Percentiles rank a stretch among this genome's conserved stretches.
phyloP scores from a whole-genome alignment of 2,329 filamentous ascomycete genomes.

The Penicillium freii region DNA sequence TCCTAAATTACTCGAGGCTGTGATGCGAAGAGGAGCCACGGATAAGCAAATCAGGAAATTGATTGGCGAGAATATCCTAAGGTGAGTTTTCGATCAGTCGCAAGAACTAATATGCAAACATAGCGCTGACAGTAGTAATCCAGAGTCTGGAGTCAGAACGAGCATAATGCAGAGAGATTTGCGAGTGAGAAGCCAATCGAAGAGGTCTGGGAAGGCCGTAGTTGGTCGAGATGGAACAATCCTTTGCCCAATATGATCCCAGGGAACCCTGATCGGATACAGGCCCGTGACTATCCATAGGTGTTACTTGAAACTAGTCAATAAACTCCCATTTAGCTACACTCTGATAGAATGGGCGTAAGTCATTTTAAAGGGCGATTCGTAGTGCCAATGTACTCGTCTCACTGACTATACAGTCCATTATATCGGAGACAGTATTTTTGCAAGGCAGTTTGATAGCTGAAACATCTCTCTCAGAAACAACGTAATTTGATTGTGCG shows the following conservation, averaged over 20 bases:
- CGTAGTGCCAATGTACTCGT: not conserved
- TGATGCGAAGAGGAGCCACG: conserved; percentile 39
- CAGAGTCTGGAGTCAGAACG: not conserved
- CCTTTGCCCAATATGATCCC: not conserved
- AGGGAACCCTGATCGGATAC: not conserved
- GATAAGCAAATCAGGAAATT: conserved; percentile 39
- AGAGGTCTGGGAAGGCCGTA: not conserved
- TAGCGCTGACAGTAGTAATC: not conserved
- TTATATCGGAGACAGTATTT: no score
- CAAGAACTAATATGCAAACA: no score
- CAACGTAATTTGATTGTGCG: not conserved
- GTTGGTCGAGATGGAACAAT: not conserved
- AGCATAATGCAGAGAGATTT: not conserved
- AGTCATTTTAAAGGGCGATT: not conserved
- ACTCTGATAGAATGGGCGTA: not conserved
- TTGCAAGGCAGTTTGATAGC: no score
- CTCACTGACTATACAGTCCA: not conserved
- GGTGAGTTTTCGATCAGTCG: not conserved
- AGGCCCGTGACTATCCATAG: not conserved
- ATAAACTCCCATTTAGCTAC: not conserved
- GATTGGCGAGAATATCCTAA: conserved; percentile 37
- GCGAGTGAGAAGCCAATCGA: not conserved
- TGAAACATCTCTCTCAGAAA: not conserved
- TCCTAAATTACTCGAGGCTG: conserved; percentile 34
- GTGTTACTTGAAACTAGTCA: not conserved